Conservation (phyloP, 1,284 basidiomycete genomes). For the Papiliotrema flavescens region DNA sequence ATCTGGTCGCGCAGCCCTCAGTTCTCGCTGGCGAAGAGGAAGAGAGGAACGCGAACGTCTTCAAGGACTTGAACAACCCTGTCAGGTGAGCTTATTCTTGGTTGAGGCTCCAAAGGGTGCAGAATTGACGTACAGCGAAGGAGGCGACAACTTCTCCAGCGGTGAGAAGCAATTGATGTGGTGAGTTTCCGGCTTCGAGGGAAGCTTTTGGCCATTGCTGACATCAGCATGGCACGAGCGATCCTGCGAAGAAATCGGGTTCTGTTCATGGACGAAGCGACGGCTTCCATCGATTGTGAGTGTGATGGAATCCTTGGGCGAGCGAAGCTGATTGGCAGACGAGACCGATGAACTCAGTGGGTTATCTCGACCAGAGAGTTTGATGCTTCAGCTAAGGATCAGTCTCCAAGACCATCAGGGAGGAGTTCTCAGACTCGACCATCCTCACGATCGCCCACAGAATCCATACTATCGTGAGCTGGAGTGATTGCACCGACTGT, state of each 20-base stretch:
- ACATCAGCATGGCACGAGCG: constrained; percentile 67
- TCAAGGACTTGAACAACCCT: constrained; percentile 75
- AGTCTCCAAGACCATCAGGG: constrained; percentile 49
- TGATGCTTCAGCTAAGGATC: constrained; percentile 3
- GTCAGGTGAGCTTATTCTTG: constrained; percentile 57
- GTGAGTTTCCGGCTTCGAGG: constrained; percentile 13
- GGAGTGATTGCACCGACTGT: neutral
- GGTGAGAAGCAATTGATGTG: constrained; percentile 80
- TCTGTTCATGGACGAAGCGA: constrained; percentile 78
- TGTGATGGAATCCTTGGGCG: constrained; percentile 11
- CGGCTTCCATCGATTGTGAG: constrained; percentile 53
- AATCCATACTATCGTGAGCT: constrained; percentile 60
- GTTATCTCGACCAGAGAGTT: constrained; percentile 24
- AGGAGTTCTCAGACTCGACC: constrained; percentile 59
- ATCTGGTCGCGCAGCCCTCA: constrained; percentile 48
- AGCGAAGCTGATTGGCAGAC: constrained; percentile 61
- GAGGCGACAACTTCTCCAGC: constrained; percentile 87
- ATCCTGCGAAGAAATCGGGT: constrained; percentile 71
- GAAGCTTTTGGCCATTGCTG: too few relatives aligned
- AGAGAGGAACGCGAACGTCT: constrained; percentile 75
- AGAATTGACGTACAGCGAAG: constrained; percentile 26
- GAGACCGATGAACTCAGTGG: constrained; percentile 59
- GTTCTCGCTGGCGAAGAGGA: constrained; percentile 49
- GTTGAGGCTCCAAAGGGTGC: neutral
- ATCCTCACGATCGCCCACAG: constrained; percentile 61